These are phyloP conservation scores for Trichoderma aggressivum DNA, from an alignment of 2,329 filamentous ascomycete genomes.

Conservation along the genomic window DNA sequence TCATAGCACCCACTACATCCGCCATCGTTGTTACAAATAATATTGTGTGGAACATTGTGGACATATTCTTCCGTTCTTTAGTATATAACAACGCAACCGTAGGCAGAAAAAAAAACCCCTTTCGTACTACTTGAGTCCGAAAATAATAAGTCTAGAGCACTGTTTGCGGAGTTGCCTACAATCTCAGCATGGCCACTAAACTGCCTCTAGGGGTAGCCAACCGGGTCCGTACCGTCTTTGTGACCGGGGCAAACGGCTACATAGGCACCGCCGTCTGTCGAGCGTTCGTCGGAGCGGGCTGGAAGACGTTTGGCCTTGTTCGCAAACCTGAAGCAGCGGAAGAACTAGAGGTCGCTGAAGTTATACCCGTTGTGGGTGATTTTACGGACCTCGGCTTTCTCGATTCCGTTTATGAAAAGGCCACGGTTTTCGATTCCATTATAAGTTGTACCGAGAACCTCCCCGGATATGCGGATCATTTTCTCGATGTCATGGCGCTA, in stretches of 20 bases:
- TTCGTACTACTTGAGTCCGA: neutral
- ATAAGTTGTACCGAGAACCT: slow-evolving; percentile 40
- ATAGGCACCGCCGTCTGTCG: slow-evolving; percentile 44
- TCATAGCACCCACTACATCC: neutral
- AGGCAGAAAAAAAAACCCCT: neutral
- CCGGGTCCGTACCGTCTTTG: slow-evolving; percentile 34
- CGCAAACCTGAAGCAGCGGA: slow-evolving; percentile 32
- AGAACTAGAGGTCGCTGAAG: slow-evolving; percentile 34
- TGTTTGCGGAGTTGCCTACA: neutral
- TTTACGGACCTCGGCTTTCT: slow-evolving; percentile 1
- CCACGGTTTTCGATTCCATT: neutral
- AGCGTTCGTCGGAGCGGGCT: slow-evolving; percentile 45
- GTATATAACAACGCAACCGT: neutral
- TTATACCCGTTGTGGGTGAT: slow-evolving; percentile 39
- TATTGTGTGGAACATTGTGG: neutral
- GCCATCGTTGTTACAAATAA: neutral
- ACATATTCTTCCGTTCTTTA: neutral
- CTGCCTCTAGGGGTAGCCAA: neutral
- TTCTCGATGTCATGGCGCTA: slow-evolving; percentile 34
- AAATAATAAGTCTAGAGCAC: neutral
- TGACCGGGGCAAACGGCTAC: slow-evolving; percentile 49
- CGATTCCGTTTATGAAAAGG: neutral
- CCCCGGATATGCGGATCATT: slow-evolving; percentile 39
- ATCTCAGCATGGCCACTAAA: neutral
- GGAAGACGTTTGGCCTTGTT: slow-evolving; percentile 43